These are phyloP conservation scores for Ceratobasidium sp. DNA, from an alignment of 1,284 basidiomycete genomes.

Conservation along the genomic window DNA sequence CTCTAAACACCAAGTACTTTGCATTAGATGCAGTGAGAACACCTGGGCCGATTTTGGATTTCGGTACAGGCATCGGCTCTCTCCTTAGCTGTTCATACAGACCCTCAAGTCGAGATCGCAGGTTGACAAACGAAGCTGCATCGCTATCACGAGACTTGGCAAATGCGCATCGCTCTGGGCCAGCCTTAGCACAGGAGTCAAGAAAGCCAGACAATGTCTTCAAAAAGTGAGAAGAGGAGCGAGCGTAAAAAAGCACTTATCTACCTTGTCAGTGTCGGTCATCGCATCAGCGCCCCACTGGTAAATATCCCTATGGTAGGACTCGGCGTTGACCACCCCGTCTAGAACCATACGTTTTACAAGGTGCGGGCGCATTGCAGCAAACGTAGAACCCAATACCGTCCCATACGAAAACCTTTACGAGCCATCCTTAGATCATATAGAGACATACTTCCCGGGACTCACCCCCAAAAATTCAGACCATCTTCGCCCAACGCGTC, in stretches of 20 bases:
- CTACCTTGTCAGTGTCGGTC: constrained; percentile 40
- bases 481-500: constrained; percentile 29
- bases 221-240: neutral
- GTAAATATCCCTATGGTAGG: constrained; percentile 41
- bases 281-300: constrained; percentile 40
- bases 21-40: constrained; percentile 14
- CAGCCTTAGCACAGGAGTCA: constrained; percentile 37
- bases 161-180: constrained; percentile 38
- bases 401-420: constrained; percentile 42
- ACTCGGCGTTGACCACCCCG: constrained; percentile 35
- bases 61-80: constrained; percentile 14
- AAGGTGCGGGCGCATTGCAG: constrained; percentile 26
- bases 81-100: constrained; percentile 4
- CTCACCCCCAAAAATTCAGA: constrained; percentile 45
- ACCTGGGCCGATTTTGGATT: constrained; percentile 7
- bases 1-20: neutral
- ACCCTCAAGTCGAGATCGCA: constrained; percentile 4
- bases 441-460: too few relatives aligned
- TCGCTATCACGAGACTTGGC: neutral
- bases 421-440: neutral
- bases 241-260: neutral
- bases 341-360: constrained; percentile 44
- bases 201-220: constrained; percentile 32
- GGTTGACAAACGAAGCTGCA: neutral
- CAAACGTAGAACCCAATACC: constrained; percentile 44